A percentile compares a stretch with the other conserved stretches of the same genome.
phyloP scores from a whole-genome alignment of 2,329 filamentous ascomycete genomes.

The Arthrobotrys entomopaga region DNA sequence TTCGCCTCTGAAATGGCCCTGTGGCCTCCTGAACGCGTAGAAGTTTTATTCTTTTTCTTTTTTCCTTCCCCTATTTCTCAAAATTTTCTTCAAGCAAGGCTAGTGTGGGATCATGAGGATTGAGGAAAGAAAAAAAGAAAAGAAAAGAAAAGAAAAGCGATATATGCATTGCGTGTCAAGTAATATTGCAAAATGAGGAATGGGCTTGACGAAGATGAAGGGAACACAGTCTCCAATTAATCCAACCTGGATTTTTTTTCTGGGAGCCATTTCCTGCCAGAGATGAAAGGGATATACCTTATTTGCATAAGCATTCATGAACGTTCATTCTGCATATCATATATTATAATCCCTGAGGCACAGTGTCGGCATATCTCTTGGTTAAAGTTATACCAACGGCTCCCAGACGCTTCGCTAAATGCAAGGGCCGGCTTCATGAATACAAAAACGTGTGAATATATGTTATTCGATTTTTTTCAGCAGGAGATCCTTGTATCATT shows the following conservation, averaged over 20 bases:
- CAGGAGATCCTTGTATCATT: too few species aligned
- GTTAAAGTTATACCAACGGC: too few species aligned
- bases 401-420: too few species aligned
- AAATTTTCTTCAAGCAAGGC: conserved; percentile 42
- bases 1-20: conserved; percentile 26
- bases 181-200: neutral
- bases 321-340: too few species aligned
- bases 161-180: conserved; percentile 7
- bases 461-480: too few species aligned
- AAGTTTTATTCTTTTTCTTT: conserved; percentile 12
- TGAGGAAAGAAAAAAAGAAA: neutral
- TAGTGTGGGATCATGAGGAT: conserved; percentile 32
- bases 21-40: conserved; percentile 44
- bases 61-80: conserved; percentile 32
- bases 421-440: too few species aligned
- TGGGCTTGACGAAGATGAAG: neutral
- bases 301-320: too few species aligned
- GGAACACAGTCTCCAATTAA: conserved; percentile 11
- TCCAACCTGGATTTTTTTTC: neutral
- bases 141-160: conserved; percentile 11
- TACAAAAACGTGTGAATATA: too few species aligned
- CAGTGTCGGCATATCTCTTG: too few species aligned
- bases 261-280: neutral
- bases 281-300: too few species aligned
- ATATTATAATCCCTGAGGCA: too few species aligned